phyloP scores from a whole-genome alignment of 1,139 yeast species.

The Kurtzmaniella quercitrusa region DNA sequence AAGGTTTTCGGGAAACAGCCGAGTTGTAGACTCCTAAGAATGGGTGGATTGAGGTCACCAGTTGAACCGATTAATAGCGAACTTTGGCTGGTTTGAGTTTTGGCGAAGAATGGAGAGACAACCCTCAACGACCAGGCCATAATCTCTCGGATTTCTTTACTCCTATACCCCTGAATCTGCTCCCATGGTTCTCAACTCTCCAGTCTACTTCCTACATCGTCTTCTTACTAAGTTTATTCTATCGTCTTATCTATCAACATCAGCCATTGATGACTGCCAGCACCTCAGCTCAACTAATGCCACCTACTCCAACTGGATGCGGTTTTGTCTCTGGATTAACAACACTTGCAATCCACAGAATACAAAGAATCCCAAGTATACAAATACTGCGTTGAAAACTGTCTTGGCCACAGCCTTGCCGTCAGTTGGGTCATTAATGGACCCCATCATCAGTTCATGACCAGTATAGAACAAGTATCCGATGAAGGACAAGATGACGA shows the following conservation, averaged over 20 bases:
- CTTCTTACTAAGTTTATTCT: background rate
- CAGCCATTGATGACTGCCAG: background rate
- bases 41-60: too few relatives aligned
- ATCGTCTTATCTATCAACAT: background rate
- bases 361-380: conserved; percentile 71
- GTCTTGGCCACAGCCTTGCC: conserved; percentile 93
- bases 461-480: conserved; percentile 76
- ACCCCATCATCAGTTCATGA: conserved; percentile 92
- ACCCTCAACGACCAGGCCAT: too few relatives aligned
- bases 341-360: conserved; percentile 87
- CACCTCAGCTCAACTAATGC: background rate
- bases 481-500: conserved; percentile 77
- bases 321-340: conserved; percentile 55
- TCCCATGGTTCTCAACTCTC: too few relatives aligned
- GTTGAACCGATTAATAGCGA: too few relatives aligned
- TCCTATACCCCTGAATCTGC: too few relatives aligned
- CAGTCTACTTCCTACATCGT: background rate
- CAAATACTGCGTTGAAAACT: conserved; percentile 82
- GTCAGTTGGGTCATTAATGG: conserved; percentile 84
- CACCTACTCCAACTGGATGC: conserved; percentile 37
- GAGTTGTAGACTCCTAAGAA: too few relatives aligned
- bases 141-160: too few relatives aligned
- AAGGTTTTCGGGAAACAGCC: too few relatives aligned
- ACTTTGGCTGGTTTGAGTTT: too few relatives aligned
- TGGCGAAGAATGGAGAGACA: too few relatives aligned